Evolutionary conservation across 345 rosid species (phyloP).

Genomic region (Barbarea vulgaris): DNA sequence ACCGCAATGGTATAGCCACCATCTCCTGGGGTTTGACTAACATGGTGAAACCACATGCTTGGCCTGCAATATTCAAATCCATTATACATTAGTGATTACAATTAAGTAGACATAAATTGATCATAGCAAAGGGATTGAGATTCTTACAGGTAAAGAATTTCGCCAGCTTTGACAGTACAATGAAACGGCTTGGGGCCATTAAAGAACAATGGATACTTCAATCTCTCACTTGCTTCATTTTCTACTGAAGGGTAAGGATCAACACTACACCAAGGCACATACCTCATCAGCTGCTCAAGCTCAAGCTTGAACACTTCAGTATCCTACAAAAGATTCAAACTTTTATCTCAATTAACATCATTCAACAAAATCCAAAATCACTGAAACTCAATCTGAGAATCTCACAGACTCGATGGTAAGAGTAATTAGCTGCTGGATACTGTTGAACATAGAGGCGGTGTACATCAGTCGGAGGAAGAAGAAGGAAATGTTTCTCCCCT

Average conservation of each 20-base stretch:
- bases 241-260: conserved; percentile 68
- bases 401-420: conserved; percentile 42
- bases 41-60: conserved; percentile 99
- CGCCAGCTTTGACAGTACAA: conserved; percentile 79
- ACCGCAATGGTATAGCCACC: conserved; percentile 73
- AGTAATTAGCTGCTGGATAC: conserved; percentile 73
- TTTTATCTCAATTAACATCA: conserved; percentile 16
- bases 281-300: conserved; percentile 57
- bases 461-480: conserved; percentile 84
- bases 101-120: not conserved
- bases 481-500: conserved; percentile 78
- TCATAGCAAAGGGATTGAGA: conserved; percentile 11
- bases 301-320: conserved; percentile 59
- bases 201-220: conserved; percentile 69
- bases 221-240: conserved; percentile 47
- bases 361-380: not conserved
- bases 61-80: conserved; percentile 59
- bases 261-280: conserved; percentile 85
- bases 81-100: not conserved
- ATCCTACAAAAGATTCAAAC: conserved; percentile 47
- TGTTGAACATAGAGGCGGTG: conserved; percentile 71
- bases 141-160: conserved; percentile 82
- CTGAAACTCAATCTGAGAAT: conserved; percentile 31
- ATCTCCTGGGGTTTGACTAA: conserved; percentile 74
- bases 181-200: conserved; percentile 76